Conservation (phyloP, 148 eudicot species). For the Beta vulgaris region DNA sequence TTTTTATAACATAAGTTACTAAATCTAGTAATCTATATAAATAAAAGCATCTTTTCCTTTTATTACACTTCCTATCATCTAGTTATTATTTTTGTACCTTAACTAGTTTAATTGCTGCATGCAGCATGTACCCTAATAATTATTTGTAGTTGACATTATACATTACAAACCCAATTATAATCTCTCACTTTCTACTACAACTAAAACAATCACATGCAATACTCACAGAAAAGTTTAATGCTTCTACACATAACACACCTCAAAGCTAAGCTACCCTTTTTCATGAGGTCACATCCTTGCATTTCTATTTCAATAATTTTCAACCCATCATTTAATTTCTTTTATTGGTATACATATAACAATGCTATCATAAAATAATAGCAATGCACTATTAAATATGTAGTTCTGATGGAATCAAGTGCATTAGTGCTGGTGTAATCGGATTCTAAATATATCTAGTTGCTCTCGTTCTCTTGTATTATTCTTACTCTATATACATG, state of each 20-base stretch:
- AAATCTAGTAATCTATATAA: conserved; percentile 34
- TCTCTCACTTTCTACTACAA: background rate
- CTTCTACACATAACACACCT: conserved; percentile 16
- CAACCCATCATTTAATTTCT: conserved; percentile 4
- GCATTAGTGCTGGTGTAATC: no score
- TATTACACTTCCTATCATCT: background rate
- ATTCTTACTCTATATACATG: no score
- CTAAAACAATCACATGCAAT: conserved; percentile 40
- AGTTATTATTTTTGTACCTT: conserved; percentile 30
- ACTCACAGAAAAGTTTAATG: conserved; percentile 28
- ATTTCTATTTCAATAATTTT: conserved; percentile 32
- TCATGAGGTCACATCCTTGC: conserved; percentile 34
- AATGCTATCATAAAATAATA: background rate
- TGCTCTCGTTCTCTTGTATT: no score
- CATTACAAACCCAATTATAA: background rate
- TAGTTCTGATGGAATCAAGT: no score
- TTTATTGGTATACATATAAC: background rate
- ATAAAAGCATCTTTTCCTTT: conserved; percentile 30
- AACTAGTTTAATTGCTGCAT: conserved; percentile 26
- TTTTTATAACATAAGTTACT: conserved; percentile 13
- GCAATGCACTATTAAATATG: background rate
- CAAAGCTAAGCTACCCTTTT: background rate
- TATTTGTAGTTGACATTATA: conserved; percentile 14
- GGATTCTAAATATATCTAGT: no score
- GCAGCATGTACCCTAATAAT: conserved; percentile 28